phyloP scores from a whole-genome alignment of 352 stramenopile species.

The Globisporangium viniferum region DNA sequence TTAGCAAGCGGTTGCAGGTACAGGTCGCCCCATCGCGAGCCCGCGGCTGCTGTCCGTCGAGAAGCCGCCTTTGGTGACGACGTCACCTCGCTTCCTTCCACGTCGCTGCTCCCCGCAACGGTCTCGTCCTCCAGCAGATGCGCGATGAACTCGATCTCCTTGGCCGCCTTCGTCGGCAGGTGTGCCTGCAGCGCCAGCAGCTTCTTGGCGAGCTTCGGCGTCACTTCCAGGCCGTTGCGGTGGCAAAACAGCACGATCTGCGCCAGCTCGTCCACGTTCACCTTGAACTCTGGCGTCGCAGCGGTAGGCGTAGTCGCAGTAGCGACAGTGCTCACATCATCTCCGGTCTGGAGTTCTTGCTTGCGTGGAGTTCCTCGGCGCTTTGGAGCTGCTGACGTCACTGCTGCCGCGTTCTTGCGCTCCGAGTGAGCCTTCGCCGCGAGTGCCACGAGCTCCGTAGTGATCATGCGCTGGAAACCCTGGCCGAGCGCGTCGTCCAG shows the following conservation, averaged over 20 bases:
- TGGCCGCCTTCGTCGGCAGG: constrained; percentile 32
- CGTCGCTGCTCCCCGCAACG: not conserved
- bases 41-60: constrained; percentile 9
- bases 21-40: constrained; percentile 30
- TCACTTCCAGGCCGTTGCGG: constrained; percentile 44
- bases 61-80: not conserved
- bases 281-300: constrained; percentile 11
- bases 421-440: constrained; percentile 22
- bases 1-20: constrained; percentile 28
- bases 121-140: constrained; percentile 21
- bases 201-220: constrained; percentile 29
- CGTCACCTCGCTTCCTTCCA: not conserved
- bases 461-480: constrained; percentile 33
- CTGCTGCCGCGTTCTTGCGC: constrained; percentile 9
- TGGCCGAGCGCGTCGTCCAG: constrained; percentile 52
- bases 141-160: constrained; percentile 49
- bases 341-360: not conserved
- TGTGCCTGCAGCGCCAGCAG: constrained; percentile 40
- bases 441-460: constrained; percentile 27
- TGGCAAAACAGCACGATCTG: constrained; percentile 57
- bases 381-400: constrained; percentile 13
- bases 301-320: not conserved
- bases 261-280: constrained; percentile 46
- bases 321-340: not conserved
- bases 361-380: constrained; percentile 24